Evolutionary conservation across 257 asterid genomes (phyloP), one percentile per base, ranked within the genome.

Genomic region (Ophiorrhiza pumila): DNA sequence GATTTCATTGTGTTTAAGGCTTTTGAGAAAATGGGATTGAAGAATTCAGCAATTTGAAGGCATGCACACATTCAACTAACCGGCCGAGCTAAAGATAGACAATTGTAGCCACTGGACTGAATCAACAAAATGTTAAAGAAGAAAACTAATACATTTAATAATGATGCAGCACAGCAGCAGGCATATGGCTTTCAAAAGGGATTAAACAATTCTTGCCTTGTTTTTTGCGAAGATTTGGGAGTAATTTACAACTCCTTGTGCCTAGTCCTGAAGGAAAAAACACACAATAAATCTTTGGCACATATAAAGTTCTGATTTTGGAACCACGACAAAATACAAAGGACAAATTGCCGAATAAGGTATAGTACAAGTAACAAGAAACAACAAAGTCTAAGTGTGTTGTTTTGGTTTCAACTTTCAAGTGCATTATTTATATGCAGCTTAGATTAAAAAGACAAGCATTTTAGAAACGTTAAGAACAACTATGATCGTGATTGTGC

Each of bases 1-100:
- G 32, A 11, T 37, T 63, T 77, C 87, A 85, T 86, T 70, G 75
- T 50, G 27, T 70, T 50, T 25, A 59, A 72, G 9, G 61, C 42
- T 72, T 63, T 60, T 46, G 53, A 47, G 25, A 22, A 71, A 5
- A 60, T 43, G 10, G 73, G 46, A 34, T 42, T 25, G 2, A 32
- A 43, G 15, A 41, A 25, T 56, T 31, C 61, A 12, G 39, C 41
- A 72, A 34, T 34, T 55, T 8, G 23, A 65, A 14, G 58, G 4
- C 55, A 15, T 31, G 50, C 49, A 34, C 22, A 10, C 11, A 22
- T 47, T 47, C 22, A 45, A 34, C 43, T 15, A 45, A 0, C 61
- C n/a, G 61, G 46, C 41, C 37, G 27, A 32, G 60, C 20, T 0
- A 32, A 70, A 58, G 69, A 45, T 8, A 31, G 37, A 5, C 10